Base-by-base conservation (phyloP, 78 protist species). In the Polysphondylium violaceum region DNA sequence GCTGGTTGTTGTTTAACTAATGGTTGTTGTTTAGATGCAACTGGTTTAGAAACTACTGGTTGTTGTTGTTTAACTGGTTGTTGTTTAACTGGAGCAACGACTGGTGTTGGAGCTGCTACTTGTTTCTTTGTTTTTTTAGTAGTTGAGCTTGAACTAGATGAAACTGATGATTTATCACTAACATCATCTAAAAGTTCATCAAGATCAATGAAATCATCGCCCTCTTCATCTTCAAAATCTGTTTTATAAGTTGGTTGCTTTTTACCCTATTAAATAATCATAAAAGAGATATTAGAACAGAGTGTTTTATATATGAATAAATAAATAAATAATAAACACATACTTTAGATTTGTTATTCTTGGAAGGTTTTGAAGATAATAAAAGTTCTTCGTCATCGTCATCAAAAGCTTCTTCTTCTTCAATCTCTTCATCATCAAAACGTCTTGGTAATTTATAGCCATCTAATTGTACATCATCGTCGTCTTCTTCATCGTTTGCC, bases 361-460 rank as follows among this genome's bases (percentile, higher is more conserved):
- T 75, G 19, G 65, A 41, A 33, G 59, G 41, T 2, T 38, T 12
- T 27, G 67, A 69, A 41, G 50, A 11, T 23, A 53, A 68, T 53
- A 29, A 55, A 47, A 68, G 36, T n/a, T 61, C 74, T 19, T 83
- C 69, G 36, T 65, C 65, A 21, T 36, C 79, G 25, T 25, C 65
- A 58, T 33, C 60, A 25, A 56, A 74, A 23, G 76, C 55, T 17
- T 83, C 91, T 4, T 51, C 79, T 47, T 83, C 91, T 6, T 58
- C 72, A 51, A 83, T 69, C 64, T 83, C 91, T 43, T 83, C 91
- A 44, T 83, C 91, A 40, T 79, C 76, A 36, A 83, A 69, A 21
- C 36, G 55, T 9, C 27, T 44, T n/a, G 78, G 76, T 38, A 69
- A 8, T 43, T 83, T 83, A n/a, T 58, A 55, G 3, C n/a, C 67